Evolutionary conservation across 2,329 filamentous ascomycete species (phyloP).

Genomic region (Trichoderma semiorbis): DNA sequence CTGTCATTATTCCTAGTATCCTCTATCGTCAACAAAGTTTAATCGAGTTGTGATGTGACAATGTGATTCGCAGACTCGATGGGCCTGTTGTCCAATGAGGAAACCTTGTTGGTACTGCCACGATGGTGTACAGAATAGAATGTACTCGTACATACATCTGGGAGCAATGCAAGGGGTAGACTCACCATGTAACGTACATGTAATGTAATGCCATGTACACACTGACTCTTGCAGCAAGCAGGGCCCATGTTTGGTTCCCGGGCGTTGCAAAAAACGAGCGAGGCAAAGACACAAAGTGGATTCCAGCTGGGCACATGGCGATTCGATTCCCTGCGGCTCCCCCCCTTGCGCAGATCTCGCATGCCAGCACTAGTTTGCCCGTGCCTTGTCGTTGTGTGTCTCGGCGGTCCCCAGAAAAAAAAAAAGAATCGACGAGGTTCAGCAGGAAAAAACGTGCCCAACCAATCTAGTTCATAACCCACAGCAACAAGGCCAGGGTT

Average conservation of each 20-base stretch:
- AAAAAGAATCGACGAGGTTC: background rate
- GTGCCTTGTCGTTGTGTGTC: background rate
- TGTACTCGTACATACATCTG: background rate
- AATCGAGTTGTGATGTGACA: background rate
- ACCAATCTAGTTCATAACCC: too few relatives aligned
- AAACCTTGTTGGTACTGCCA: background rate
- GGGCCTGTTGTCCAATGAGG: background rate
- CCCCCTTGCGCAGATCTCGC: constrained; percentile 5
- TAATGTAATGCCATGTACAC: background rate
- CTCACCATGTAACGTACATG: too few relatives aligned
- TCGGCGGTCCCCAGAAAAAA: background rate
- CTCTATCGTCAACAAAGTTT: background rate
- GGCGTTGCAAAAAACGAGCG: background rate
- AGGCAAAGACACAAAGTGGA: background rate
- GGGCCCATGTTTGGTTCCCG: background rate
- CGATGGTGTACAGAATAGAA: background rate
- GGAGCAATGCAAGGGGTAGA: background rate
- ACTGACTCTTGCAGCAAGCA: background rate
- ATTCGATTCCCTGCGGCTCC: background rate
- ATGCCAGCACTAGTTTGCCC: background rate
- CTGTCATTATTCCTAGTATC: too few relatives aligned
- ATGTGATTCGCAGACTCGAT: background rate
- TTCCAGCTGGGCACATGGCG: background rate
- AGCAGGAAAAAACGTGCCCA: background rate
- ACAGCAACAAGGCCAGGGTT: background rate